These are phyloP conservation scores for Naematelia encephala DNA, from an alignment of 768 basidiomycete species.

Conservation along the genomic window DNA sequence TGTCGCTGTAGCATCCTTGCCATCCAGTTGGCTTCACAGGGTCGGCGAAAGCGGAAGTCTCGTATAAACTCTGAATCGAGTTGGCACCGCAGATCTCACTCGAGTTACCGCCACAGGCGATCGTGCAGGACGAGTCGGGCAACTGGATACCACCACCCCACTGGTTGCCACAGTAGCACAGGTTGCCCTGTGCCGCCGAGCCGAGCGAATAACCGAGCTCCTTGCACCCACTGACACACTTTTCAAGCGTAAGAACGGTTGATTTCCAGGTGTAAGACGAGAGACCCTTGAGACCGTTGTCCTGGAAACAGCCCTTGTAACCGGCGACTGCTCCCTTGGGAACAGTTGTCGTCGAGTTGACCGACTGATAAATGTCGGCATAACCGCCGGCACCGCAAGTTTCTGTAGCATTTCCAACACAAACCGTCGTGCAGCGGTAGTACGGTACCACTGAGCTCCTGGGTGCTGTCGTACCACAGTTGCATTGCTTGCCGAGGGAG, in stretches of 20 bases:
- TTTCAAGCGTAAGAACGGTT: not conserved
- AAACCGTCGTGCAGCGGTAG: slow-evolving; percentile 22
- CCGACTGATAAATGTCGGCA: slow-evolving; percentile 1
- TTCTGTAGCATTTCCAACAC: slow-evolving; percentile 29
- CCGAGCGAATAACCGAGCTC: slow-evolving; percentile 1
- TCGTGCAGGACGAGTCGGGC: slow-evolving; percentile 28
- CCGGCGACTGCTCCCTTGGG: not conserved
- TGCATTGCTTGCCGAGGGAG: slow-evolving; percentile 9
- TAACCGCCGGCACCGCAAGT: not conserved
- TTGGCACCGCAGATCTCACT: slow-evolving; percentile 5
- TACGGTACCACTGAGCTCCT: not conserved
- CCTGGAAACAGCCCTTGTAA: slow-evolving; percentile 5
- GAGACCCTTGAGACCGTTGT: not conserved
- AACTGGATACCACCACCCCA: slow-evolving; percentile 26
- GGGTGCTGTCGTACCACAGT: slow-evolving; percentile 2
- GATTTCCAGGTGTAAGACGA: not conserved
- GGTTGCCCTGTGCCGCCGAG: not conserved
- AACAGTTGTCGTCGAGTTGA: not conserved
- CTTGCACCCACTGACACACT: not conserved
- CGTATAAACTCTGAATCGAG: slow-evolving; percentile 40
- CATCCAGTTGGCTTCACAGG: slow-evolving; percentile 9
- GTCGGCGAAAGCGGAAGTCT: slow-evolving; percentile 8
- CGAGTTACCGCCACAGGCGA: slow-evolving; percentile 10
- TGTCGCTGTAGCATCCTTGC: slow-evolving; percentile 8
- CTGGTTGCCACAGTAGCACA: slow-evolving; percentile 26